These are phyloP conservation scores for Solanum etuberosum DNA, from an alignment of 257 asterid genomes.

Conservation along the genomic window DNA sequence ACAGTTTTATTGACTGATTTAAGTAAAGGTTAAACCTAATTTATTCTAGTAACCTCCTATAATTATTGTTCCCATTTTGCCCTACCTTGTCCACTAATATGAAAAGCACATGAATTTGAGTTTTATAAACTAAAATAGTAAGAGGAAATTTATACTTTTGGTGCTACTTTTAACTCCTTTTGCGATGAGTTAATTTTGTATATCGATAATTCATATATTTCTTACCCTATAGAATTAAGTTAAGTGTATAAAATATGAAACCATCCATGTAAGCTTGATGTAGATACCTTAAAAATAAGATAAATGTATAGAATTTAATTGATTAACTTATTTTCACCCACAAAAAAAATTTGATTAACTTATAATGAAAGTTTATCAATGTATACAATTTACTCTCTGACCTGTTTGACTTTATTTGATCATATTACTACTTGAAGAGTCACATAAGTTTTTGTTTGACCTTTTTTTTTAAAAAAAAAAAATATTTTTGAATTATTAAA, in stretches of 20 bases:
- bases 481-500: too few species aligned
- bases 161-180: not conserved
- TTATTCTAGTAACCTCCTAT: conserved; percentile 13
- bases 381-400: not conserved
- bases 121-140: not conserved
- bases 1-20: conserved; percentile 20
- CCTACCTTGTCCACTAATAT: not conserved
- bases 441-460: not conserved
- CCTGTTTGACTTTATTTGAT: not conserved
- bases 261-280: not conserved
- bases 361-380: not conserved
- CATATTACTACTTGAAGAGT: not conserved
- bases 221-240: not conserved
- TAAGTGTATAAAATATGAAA: not conserved
- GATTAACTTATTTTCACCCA: not conserved
- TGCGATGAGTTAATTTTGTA: not conserved
- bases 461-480: too few species aligned
- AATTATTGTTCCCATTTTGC: not conserved
- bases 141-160: not conserved
- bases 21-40: conserved; percentile 14
- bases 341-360: not conserved
- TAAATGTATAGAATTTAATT: not conserved
- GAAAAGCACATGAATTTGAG: not conserved
- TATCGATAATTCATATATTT: not conserved
- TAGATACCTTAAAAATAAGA: not conserved